phyloP scores from a whole-genome alignment of 306 rosid species.

The Citrullus mucosospermus region DNA sequence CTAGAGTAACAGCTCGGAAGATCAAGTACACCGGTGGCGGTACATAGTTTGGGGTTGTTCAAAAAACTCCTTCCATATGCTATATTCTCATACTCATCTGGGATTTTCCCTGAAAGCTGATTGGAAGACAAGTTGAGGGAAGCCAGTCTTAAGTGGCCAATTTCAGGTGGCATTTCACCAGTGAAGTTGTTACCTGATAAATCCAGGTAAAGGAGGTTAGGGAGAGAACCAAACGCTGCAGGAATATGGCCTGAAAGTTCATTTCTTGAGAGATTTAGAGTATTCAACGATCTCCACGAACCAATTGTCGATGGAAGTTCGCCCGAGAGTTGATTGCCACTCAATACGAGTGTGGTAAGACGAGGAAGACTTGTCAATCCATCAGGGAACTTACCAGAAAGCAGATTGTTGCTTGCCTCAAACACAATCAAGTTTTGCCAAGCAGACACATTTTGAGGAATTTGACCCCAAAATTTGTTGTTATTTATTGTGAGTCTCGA shows the following conservation, averaged over 20 bases:
- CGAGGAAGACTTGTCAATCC: constrained; percentile 40
- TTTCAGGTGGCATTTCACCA: constrained; percentile 58
- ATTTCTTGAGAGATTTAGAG: constrained; percentile 54
- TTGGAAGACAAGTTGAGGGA: constrained; percentile 75
- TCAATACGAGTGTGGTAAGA: constrained; percentile 37
- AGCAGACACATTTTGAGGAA: constrained; percentile 35
- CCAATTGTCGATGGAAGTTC: constrained; percentile 40
- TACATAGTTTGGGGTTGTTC: constrained; percentile 54
- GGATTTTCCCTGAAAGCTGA: constrained; percentile 55
- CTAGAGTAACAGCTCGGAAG: constrained; percentile 34
- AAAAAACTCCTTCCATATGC: constrained; percentile 56
- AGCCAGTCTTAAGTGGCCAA: constrained; percentile 35
- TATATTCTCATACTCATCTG: constrained; percentile 41
- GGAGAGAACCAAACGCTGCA: constrained; percentile 30
- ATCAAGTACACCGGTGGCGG: constrained; percentile 15
- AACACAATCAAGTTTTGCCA: constrained; percentile 37
- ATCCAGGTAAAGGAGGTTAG: constrained; percentile 47
- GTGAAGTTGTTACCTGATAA: constrained; percentile 51
- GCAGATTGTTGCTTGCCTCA: constrained; percentile 51
- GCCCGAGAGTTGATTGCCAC: constrained; percentile 60
- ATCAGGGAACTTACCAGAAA: constrained; percentile 51
- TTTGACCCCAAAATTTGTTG: constrained; percentile 57
- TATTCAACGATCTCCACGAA: constrained; percentile 46
- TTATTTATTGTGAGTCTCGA: constrained; percentile 50
- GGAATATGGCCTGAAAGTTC: constrained; percentile 59